These are phyloP conservation scores for Abrus precatorius DNA, from an alignment of 306 rosid genomes.

Conservation along the genomic window DNA sequence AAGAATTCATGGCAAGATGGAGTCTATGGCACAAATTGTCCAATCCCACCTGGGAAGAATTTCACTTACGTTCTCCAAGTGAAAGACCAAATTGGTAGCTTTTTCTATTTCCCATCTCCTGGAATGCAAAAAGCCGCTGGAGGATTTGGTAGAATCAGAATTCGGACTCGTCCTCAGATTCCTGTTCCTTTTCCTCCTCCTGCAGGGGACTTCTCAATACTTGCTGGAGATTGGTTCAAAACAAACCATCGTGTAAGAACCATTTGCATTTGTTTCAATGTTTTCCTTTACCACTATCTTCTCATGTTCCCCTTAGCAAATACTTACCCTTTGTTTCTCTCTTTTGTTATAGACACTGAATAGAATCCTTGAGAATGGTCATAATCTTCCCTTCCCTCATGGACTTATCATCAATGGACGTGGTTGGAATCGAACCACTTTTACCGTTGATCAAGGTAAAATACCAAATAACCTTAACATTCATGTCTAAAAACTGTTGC, in stretches of 20 bases:
- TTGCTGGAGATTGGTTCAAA: conserved; percentile 83
- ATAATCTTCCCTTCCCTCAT: conserved; percentile 67
- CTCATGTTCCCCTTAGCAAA: not conserved
- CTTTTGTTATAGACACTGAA: conserved; percentile 55
- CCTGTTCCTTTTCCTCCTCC: conserved; percentile 83
- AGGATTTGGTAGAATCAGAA: conserved; percentile 72
- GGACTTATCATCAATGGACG: conserved; percentile 77
- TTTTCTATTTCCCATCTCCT: conserved; percentile 74
- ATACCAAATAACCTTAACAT: conserved; percentile 55
- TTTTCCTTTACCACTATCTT: not conserved
- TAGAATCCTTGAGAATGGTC: conserved; percentile 61
- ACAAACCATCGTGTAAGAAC: conserved; percentile 60
- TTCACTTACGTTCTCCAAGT: conserved; percentile 59
- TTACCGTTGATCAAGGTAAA: conserved; percentile 69
- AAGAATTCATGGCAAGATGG: conserved; percentile 83
- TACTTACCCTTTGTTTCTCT: not conserved
- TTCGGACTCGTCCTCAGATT: conserved; percentile 72
- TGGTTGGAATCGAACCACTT: conserved; percentile 72
- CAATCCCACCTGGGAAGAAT: conserved; percentile 68
- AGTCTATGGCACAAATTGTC: conserved; percentile 71
- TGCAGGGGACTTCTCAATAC: conserved; percentile 66
- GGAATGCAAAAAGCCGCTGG: conserved; percentile 83
- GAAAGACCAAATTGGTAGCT: conserved; percentile 59
- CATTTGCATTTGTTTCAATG: conserved; percentile 8
- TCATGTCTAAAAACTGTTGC: too few species aligned